Evolutionary conservation across 208 protist species (phyloP).

Genomic region (Endotrypanum monterogeii): DNA sequence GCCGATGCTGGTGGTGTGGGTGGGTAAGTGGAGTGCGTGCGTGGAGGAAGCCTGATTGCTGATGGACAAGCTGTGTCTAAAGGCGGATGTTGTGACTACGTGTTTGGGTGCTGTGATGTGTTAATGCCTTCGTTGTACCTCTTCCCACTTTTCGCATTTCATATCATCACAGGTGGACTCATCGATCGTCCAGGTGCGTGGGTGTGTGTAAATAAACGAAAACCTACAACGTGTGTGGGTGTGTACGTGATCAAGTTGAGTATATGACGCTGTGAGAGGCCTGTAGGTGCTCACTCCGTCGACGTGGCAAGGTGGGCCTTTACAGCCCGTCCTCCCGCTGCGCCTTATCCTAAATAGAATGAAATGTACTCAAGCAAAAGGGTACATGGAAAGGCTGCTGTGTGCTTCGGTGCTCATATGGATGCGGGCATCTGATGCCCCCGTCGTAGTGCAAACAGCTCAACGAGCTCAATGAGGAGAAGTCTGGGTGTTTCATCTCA

Average conservation of each 20-base stretch:
- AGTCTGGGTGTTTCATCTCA: too few species aligned
- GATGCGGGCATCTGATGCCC: not conserved
- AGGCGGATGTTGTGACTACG: not conserved
- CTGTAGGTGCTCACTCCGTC: not conserved
- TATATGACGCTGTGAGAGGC: not conserved
- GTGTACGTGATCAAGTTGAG: not conserved
- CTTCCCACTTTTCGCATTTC: not conserved
- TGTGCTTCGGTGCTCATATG: not conserved
- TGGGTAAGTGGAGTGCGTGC: not conserved
- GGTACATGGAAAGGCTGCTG: not conserved
- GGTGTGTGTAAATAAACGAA: not conserved
- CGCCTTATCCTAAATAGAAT: not conserved
- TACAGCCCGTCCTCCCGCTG: not conserved
- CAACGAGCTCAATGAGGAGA: too few species aligned
- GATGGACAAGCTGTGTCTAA: not conserved
- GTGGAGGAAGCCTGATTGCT: not conserved
- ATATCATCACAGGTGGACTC: not conserved
- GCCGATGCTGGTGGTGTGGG: not conserved
- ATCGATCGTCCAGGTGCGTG: constrained; percentile 1
- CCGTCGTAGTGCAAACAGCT: not conserved
- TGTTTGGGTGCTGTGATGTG: not conserved
- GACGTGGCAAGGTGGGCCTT: too few species aligned
- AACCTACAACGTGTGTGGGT: not conserved
- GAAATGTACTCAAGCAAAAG: too few species aligned
- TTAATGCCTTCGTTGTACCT: not conserved